Evolutionary conservation across 495 filamentous ascomycete species (phyloP).

Genomic region (Penicillium tannophilum): DNA sequence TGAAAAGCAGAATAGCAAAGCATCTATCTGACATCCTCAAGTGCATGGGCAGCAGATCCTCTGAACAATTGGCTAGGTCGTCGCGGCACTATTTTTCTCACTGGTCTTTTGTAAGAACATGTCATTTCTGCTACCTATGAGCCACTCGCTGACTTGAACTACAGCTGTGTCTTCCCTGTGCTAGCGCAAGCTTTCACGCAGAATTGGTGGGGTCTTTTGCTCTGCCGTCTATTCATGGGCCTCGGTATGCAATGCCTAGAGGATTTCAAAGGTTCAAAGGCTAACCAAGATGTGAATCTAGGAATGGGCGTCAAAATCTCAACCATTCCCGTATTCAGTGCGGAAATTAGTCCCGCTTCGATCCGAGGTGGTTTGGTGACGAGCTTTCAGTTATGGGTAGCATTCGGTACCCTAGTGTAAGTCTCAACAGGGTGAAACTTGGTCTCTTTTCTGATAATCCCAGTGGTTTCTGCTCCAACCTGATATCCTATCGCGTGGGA

Average conservation of each 20-base stretch:
- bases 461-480: constrained; percentile 47
- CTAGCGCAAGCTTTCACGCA: constrained; percentile 56
- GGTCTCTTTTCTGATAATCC: constrained; percentile 20
- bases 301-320: constrained; percentile 66
- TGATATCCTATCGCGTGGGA: constrained; percentile 18
- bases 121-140: no score
- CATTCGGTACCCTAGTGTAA: constrained; percentile 61
- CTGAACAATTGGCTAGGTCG: constrained; percentile 56
- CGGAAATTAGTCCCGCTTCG: constrained; percentile 58
- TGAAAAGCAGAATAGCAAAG: not conserved
- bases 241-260: constrained; percentile 8
- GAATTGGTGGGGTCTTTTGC: constrained; percentile 60
- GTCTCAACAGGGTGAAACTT: constrained; percentile 21
- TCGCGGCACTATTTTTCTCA: constrained; percentile 59
- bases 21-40: constrained; percentile 12
- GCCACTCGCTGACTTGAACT: not conserved
- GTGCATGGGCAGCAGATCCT: constrained; percentile 61
- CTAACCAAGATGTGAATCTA: constrained; percentile 20
- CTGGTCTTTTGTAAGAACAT: constrained; percentile 47
- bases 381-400: constrained; percentile 55
- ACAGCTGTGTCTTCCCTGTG: constrained; percentile 51
- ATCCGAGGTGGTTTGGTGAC: constrained; percentile 65
- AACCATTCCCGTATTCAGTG: constrained; percentile 61
- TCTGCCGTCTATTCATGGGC: constrained; percentile 58
- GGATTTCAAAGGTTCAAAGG: not conserved